A percentile compares a stretch with the other conserved stretches of the same genome.
These are phyloP conservation scores for Inonotus obliquus DNA, from an alignment of 1,284 basidiomycete species.

Conservation along the genomic window DNA sequence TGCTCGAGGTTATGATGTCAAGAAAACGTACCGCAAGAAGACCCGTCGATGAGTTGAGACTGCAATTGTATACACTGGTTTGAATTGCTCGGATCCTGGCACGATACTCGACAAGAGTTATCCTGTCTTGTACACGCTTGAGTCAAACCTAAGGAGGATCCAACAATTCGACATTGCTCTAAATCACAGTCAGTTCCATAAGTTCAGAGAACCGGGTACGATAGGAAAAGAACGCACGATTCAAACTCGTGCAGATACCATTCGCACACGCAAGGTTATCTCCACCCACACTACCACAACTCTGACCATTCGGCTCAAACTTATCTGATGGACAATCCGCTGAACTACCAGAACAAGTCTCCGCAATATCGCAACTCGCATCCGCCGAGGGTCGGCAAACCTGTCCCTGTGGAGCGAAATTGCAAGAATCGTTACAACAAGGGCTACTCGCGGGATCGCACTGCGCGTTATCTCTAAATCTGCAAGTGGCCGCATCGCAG, in stretches of 20 bases:
- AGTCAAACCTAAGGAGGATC: constrained; percentile 63
- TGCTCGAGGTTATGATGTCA: constrained; percentile 6
- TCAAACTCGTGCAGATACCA: constrained; percentile 77
- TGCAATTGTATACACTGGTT: constrained; percentile 75
- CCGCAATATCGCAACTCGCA: constrained; percentile 67
- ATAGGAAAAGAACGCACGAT: constrained; percentile 42
- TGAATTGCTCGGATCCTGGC: constrained; percentile 62
- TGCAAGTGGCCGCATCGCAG: constrained; percentile 78
- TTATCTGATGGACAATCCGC: constrained; percentile 71
- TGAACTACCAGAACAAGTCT: constrained; percentile 76
- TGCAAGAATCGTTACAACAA: constrained; percentile 75
- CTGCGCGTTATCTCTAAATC: constrained; percentile 64
- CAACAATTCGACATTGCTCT: constrained; percentile 79
- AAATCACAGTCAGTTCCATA: not conserved
- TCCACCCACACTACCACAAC: constrained; percentile 55
- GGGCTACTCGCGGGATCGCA: constrained; percentile 78
- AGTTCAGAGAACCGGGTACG: constrained; percentile 1
- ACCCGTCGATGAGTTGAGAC: constrained; percentile 77
- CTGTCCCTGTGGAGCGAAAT: constrained; percentile 59
- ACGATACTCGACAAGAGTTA: constrained; percentile 73
- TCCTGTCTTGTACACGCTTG: constrained; percentile 65
- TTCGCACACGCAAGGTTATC: constrained; percentile 72
- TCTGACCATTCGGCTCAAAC: constrained; percentile 63
- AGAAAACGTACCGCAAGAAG: constrained; percentile 64
- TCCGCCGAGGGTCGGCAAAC: constrained; percentile 75